Evolutionary conservation across 495 filamentous ascomycete species (phyloP).

Genomic region (Antarctomyces pellizariae): DNA sequence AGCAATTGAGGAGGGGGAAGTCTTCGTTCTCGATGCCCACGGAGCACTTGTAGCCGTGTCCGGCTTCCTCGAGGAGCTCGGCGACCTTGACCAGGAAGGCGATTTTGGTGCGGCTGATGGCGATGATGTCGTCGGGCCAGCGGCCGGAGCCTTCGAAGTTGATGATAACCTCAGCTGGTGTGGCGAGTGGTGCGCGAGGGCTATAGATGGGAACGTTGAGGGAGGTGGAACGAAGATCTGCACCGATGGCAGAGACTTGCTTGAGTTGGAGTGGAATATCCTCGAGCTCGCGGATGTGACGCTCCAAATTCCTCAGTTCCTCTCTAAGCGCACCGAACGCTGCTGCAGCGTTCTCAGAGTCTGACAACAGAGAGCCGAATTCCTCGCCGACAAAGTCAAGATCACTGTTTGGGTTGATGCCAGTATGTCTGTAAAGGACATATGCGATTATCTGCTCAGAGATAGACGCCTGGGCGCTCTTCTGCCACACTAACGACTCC

Average conservation of each 20-base stretch:
- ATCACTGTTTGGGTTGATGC: slow-evolving; percentile 21
- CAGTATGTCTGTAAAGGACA: slow-evolving; percentile 42
- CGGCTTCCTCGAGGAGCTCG: slow-evolving; percentile 32
- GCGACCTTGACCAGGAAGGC: slow-evolving; percentile 74
- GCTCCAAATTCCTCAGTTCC: slow-evolving; percentile 47
- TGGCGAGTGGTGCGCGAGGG: slow-evolving; percentile 13
- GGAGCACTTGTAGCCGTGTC: slow-evolving; percentile 26
- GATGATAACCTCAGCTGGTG: slow-evolving; percentile 43
- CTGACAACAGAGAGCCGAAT: slow-evolving; percentile 15
- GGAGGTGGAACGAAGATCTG: slow-evolving; percentile 53
- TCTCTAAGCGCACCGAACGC: slow-evolving; percentile 27
- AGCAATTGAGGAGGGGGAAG: slow-evolving; percentile 41
- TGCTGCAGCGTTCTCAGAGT: slow-evolving; percentile 12
- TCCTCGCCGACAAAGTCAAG: slow-evolving; percentile 37
- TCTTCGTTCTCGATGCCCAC: slow-evolving; percentile 62
- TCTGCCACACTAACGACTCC: slow-evolving; percentile 65
- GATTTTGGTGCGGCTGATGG: slow-evolving; percentile 82
- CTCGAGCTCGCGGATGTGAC: slow-evolving; percentile 48
- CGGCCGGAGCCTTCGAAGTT: slow-evolving; percentile 85
- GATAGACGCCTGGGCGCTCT: slow-evolving; percentile 34
- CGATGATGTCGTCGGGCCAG: slow-evolving; percentile 78
- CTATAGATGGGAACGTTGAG: slow-evolving; percentile 21
- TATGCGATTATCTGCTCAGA: slow-evolving; percentile 60
- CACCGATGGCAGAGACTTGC: slow-evolving; percentile 45
- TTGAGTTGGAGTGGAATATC: slow-evolving; percentile 60